phyloP scores from a whole-genome alignment of 257 asterid species.

The Nicotiana tomentosiformis region DNA sequence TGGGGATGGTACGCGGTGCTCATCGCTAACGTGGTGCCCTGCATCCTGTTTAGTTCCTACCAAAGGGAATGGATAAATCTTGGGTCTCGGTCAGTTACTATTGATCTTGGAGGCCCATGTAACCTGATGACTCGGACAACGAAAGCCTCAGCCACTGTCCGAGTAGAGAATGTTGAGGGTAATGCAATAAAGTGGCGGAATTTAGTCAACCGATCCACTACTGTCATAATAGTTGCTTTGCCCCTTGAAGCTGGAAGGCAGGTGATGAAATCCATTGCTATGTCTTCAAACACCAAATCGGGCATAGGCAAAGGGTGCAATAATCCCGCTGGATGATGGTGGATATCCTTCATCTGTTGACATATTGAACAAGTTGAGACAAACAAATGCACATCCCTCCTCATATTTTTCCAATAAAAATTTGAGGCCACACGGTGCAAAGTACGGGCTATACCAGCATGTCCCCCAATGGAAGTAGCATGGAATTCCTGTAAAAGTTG shows the following conservation, averaged over 20 bases:
- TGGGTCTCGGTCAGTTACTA: slow-evolving; percentile 2
- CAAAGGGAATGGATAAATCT: background rate
- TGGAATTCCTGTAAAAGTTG: background rate
- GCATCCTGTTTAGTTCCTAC: background rate
- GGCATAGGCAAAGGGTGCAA: background rate
- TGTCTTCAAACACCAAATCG: background rate
- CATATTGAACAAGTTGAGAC: background rate
- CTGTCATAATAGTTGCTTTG: background rate
- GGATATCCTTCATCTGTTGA: background rate
- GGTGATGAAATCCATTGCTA: slow-evolving; percentile 1
- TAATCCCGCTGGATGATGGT: too few species aligned
- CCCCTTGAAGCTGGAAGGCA: background rate
- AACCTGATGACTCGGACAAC: background rate
- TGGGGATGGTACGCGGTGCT: background rate
- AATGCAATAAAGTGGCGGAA: background rate
- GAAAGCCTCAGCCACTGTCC: background rate
- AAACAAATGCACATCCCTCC: background rate
- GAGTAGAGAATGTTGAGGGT: background rate
- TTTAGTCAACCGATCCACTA: background rate
- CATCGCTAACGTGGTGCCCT: background rate
- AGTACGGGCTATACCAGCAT: background rate
- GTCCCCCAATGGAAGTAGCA: background rate
- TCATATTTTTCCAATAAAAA: background rate
- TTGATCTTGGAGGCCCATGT: background rate
- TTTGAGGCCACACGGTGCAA: background rate